phyloP scores from a whole-genome alignment of 176 grass and related monocot genomes.

The Carex myosuroides region DNA sequence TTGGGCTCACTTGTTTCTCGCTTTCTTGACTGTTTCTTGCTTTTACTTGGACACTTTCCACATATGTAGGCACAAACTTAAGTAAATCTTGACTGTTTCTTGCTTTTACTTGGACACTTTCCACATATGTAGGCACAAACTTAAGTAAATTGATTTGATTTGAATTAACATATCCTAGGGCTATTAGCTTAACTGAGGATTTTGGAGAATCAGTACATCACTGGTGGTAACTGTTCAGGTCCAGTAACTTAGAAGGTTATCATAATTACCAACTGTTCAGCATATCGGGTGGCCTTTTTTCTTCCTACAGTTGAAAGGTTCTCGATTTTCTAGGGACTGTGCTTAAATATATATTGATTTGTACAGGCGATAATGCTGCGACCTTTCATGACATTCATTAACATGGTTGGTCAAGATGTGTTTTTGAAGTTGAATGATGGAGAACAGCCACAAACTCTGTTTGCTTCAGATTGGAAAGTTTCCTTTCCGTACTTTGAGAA shows the following conservation, averaged over 20 bases:
- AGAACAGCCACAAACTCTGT: constrained; percentile 61
- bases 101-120: not conserved
- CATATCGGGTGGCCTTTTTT: not conserved
- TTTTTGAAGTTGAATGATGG: constrained; percentile 57
- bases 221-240: not conserved
- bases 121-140: not conserved
- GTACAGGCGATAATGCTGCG: constrained; percentile 82
- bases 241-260: not conserved
- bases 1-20: not conserved
- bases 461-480: constrained; percentile 66
- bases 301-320: constrained; percentile 4
- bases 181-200: not conserved
- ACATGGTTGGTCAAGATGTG: constrained; percentile 77
- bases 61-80: not conserved
- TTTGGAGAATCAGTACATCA: not conserved
- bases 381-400: constrained; percentile 93
- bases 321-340: constrained; percentile 14
- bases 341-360: constrained; percentile 4
- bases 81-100: not conserved
- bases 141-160: not conserved
- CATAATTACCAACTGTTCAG: not conserved
- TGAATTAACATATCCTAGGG: not conserved
- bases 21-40: not conserved
- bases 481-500: constrained; percentile 64
- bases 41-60: not conserved